These are phyloP conservation scores for Arthrinium puccinioides DNA, from an alignment of 2,329 filamentous ascomycete species.

Conservation along the genomic window DNA sequence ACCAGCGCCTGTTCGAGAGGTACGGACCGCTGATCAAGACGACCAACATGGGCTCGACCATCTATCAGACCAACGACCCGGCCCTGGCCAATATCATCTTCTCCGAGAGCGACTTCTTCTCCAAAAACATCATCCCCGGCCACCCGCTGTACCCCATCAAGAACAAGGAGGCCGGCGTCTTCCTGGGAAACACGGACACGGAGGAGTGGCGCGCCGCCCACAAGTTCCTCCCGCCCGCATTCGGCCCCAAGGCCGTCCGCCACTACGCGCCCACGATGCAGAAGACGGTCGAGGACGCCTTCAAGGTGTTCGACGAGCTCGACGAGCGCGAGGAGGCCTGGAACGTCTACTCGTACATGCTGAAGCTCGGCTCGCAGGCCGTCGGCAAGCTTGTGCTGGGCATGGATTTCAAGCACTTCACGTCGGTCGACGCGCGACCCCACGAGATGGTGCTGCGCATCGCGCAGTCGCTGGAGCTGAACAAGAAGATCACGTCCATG, in stretches of 20 bases:
- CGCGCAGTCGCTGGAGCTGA: conserved; percentile 43
- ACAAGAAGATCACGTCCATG: conserved; percentile 49
- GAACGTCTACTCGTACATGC: conserved; percentile 43
- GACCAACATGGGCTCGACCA: conserved; percentile 39
- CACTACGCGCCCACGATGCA: conserved; percentile 57
- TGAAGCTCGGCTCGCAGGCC: conserved; percentile 39
- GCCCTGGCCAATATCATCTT: conserved; percentile 36
- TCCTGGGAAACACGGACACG: conserved; percentile 43
- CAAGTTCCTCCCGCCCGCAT: conserved; percentile 54
- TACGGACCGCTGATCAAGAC: conserved; percentile 47
- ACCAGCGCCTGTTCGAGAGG: conserved; percentile 43
- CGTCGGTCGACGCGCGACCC: conserved; percentile 33
- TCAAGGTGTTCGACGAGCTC: conserved; percentile 41
- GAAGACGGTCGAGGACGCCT: conserved; percentile 40
- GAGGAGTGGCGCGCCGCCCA: conserved; percentile 44
- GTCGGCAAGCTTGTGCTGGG: conserved; percentile 37
- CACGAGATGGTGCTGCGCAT: conserved; percentile 45
- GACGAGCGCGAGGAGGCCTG: conserved; percentile 38
- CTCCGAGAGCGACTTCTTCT: conserved; percentile 43
- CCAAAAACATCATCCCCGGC: conserved; percentile 42
- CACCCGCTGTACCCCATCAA: conserved; percentile 39
- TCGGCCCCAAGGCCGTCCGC: conserved; percentile 51
- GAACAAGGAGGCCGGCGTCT: conserved; percentile 32
- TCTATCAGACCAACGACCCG: conserved; percentile 45
- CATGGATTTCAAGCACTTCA: conserved; percentile 38